These are phyloP conservation scores for Termitomyces sp. DNA, from an alignment of 768 basidiomycete species.

Conservation along the genomic window DNA sequence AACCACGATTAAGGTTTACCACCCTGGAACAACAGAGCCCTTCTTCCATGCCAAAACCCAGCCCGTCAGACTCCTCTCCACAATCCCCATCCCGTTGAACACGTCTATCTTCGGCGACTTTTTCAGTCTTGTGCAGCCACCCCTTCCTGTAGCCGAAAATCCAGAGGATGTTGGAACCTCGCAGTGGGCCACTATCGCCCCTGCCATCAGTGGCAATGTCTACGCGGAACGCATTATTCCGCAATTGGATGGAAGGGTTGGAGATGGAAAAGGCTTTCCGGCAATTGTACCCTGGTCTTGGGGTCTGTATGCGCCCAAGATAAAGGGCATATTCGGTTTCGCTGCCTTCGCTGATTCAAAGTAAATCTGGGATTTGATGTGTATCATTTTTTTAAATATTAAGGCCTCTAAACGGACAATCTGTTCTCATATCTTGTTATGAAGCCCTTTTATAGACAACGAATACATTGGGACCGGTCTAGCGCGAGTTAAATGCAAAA, in stretches of 20 bases:
- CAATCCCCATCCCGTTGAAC: constrained; percentile 17
- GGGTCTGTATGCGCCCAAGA: constrained; percentile 4
- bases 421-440: background rate
- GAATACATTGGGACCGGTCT: too few relatives aligned
- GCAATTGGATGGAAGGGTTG: constrained; percentile 16
- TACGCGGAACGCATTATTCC: constrained; percentile 9
- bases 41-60: constrained; percentile 26
- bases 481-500: too few relatives aligned
- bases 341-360: background rate
- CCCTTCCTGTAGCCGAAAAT: constrained; percentile 16
- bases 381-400: background rate
- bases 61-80: constrained; percentile 20
- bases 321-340: background rate
- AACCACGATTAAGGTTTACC: constrained; percentile 20
- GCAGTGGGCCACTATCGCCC: constrained; percentile 15
- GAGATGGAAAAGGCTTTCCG: constrained; percentile 22
- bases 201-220: constrained; percentile 12
- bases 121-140: constrained; percentile 17
- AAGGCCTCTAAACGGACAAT: background rate
- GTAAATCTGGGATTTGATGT: background rate
- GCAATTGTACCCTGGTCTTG: constrained; percentile 19
- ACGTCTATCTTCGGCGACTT: constrained; percentile 12
- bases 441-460: too few relatives aligned
- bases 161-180: constrained; percentile 19
- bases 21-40: constrained; percentile 15